Evolutionary conservation across 768 basidiomycete genomes (phyloP).

Genomic region (Leccinum aurantiacum): DNA sequence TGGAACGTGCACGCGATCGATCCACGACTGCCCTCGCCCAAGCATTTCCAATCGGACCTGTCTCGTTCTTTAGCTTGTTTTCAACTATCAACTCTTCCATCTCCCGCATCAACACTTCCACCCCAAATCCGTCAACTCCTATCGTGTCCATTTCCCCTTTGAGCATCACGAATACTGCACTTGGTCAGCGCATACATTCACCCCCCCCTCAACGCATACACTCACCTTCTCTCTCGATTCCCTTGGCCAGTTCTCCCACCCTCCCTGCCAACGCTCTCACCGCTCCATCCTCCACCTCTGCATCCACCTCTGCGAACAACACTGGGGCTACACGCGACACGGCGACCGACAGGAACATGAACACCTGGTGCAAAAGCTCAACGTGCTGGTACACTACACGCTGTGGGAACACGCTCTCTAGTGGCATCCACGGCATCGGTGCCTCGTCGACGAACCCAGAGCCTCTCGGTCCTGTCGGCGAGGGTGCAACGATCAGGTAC

Average conservation of each 20-base stretch:
- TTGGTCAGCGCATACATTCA: conserved; percentile 3
- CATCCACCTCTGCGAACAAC: conserved; percentile 49
- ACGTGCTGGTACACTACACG: conserved; percentile 78
- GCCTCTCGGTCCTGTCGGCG: conserved; percentile 14
- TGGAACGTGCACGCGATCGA: conserved; percentile 26
- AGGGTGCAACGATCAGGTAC: conserved; percentile 56
- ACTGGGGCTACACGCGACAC: conserved; percentile 69
- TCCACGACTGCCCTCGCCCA: conserved; percentile 47
- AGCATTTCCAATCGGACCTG: conserved; percentile 50
- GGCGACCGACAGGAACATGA: conserved; percentile 72
- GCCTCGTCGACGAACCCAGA: conserved; percentile 26
- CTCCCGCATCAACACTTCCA: conserved; percentile 48
- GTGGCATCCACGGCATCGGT: conserved; percentile 25
- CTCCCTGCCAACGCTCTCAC: conserved; percentile 43
- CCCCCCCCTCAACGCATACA: not conserved
- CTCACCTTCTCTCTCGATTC: conserved; percentile 58
- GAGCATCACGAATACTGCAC: conserved; percentile 49
- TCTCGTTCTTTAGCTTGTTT: conserved; percentile 52
- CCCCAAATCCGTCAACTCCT: conserved; percentile 34
- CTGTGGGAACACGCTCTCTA: conserved; percentile 53
- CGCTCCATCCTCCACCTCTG: conserved; percentile 19
- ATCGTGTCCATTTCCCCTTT: conserved; percentile 50
- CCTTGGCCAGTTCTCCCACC: conserved; percentile 40
- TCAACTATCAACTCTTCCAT: conserved; percentile 71
- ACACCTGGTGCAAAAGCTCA: conserved; percentile 72